Base-by-base conservation (phyloP, 768 basidiomycete genomes). In the Rhodocollybia butyracea region DNA sequence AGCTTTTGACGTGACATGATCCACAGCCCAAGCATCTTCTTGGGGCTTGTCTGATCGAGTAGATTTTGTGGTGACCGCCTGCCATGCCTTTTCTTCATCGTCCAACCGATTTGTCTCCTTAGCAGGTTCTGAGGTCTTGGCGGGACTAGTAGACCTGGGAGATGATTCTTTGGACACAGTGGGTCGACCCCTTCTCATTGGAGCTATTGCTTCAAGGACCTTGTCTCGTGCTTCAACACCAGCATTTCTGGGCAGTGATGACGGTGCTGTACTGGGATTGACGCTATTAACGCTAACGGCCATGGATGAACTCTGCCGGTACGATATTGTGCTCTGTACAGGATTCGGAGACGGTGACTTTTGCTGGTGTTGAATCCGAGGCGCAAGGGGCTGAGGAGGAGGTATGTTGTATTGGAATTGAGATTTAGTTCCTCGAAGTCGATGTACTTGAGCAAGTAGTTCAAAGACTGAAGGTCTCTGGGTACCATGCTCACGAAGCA, bases 391-490 rank as follows among this genome's bases (percentile, higher is more conserved):
- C 56, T 76, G 82, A 11, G 73, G 73, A 1, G 74, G 61, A 40
- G 80, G 81, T 41, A 84, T 73, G 34, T 67, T 74, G 63, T 97
- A 97, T 36, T 82, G 73, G 63, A 88, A 89, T 36, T 81, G 80
- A 6, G 94, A 91, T 66, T 84, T 89, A 1, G 93, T 93, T 11
- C 94, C 93, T 21, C 95, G 87, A 62, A 97, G 80, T 29, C 79
- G 78, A 72, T 98, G 97, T 1, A 95, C 91, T 57, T 83, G 81
- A 43, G 79, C 74, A 41, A 98, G 84, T 13, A 96, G 71, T 62
- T 97, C 92, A 63, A 95, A 98, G 15, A 91, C 88, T 13, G 84
- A 82, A 10, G 96, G 97, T 15, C 97, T 81, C 60, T 91, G 87
- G 3, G 83, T 67, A 2, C 95, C 93, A 59, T 94, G 88, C 65